Conservation (phyloP, 306 rosid genomes). For the Lupinus albus region DNA sequence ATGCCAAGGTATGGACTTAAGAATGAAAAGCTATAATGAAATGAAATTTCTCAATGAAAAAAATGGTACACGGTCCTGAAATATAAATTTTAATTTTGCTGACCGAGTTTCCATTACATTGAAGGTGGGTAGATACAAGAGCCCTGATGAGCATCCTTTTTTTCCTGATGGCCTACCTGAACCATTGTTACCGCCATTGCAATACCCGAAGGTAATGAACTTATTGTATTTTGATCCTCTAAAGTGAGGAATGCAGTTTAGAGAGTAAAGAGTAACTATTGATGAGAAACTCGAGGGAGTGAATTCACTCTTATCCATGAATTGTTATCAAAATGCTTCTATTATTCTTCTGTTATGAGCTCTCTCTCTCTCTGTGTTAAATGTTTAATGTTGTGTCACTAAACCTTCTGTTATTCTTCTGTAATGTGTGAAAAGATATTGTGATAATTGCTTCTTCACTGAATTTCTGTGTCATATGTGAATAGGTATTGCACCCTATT, state of each 20-base stretch:
- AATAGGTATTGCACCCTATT: conserved; percentile 80
- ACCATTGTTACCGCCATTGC: conserved; percentile 78
- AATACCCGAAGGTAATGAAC: conserved; percentile 73
- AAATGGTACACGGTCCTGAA: neutral
- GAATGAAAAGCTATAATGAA: conserved; percentile 21
- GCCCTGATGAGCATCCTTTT: conserved; percentile 96
- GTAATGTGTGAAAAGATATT: conserved; percentile 5
- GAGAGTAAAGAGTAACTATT: neutral
- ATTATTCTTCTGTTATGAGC: neutral
- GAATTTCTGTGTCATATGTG: conserved; percentile 30
- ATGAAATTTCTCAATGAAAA: conserved; percentile 18
- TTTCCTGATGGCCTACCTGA: conserved; percentile 73
- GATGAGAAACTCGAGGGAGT: neutral
- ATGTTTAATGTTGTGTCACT: conserved; percentile 17
- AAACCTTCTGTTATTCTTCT: conserved; percentile 4
- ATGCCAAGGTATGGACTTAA: conserved; percentile 64
- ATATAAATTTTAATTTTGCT: conserved; percentile 9
- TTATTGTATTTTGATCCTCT: neutral
- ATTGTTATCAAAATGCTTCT: neutral
- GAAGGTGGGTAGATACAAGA: conserved; percentile 86
- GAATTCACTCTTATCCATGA: neutral
- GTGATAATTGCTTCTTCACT: conserved; percentile 32
- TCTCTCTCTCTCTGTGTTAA: neutral
- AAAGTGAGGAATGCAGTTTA: neutral
- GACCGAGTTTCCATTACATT: conserved; percentile 38